Evolutionary conservation across 768 basidiomycete species (phyloP).

Genomic region (Macrolepiota fuliginosa): DNA sequence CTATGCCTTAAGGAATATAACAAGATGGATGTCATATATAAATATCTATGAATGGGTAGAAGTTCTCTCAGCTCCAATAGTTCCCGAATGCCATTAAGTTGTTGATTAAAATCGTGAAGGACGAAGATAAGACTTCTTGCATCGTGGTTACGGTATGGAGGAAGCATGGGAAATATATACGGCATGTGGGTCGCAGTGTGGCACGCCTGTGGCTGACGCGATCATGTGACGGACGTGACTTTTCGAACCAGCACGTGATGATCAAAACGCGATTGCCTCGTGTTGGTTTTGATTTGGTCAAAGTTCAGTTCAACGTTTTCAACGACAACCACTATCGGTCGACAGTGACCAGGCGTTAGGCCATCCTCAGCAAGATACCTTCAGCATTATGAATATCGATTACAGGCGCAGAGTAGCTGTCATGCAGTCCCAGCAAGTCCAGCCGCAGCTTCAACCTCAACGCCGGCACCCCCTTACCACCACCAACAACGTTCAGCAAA

Average conservation of each 20-base stretch:
- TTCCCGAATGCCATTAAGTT: not conserved
- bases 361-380: constrained; percentile 9
- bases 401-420: constrained; percentile 10
- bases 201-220: not conserved
- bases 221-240: constrained; percentile 6
- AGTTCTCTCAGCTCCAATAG: not conserved
- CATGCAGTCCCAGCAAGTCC: constrained; percentile 18
- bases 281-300: constrained; percentile 5
- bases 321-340: constrained; percentile 2
- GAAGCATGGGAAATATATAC: not conserved
- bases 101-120: not conserved
- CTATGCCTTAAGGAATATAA: constrained; percentile 1
- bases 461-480: constrained; percentile 7
- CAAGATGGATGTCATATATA: not conserved
- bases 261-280: constrained; percentile 14
- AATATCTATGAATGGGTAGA: not conserved
- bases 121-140: not conserved
- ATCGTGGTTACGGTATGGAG: not conserved
- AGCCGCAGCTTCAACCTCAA: constrained; percentile 14
- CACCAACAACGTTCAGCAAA: constrained; percentile 15
- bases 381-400: constrained; percentile 1
- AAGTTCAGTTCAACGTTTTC: not conserved
- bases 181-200: not conserved
- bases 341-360: constrained; percentile 14
- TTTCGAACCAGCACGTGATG: constrained; percentile 13